Evolutionary conservation across 495 filamentous ascomycete genomes (phyloP), one percentile per base, ranked within the genome.

Genomic region (Podospora pseudocomata): DNA sequence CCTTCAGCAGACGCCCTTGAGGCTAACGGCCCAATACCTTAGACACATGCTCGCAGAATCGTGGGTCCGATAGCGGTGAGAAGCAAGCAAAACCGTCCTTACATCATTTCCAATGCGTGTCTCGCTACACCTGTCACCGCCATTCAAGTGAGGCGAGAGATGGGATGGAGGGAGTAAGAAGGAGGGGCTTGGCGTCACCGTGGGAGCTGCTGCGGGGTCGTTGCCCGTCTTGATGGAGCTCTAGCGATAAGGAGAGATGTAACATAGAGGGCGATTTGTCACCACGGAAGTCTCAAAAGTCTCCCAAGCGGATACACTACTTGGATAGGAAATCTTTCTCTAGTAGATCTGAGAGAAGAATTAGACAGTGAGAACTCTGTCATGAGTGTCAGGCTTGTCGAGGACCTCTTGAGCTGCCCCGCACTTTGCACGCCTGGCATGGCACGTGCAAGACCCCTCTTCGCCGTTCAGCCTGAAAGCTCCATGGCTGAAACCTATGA

Each of bases 401-500:
- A 9, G 23, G 2, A 20, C 56, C 7, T 32, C 30, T 5, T 32
- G 30, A 5, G 30, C 30, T 20, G 56, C 56, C 56, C 56, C 56
- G 19, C 56, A 58, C 23, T 58, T 5, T 11, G 20, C 30, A 7
- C 30, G 30, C 7, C 30, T 7, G 30, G 30, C 30, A 28, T 7
- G 30, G 30, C 30, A 28, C 13, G 58, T 23, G n/a, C n/a, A 60
- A 28, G 3, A 3, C 20, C 16, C 61, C 61, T 26, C 0, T 32
- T 0, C 30, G 30, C 30, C 34, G 23, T 18, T 61, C 27, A 27
- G 27, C 59, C 16, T 5, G 28, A 32, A 7, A 23, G 23, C 23
- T 23, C 23, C 20, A 26, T 28, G 59, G 23, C 23, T 28, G 59
- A 61, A 16, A 61, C 28, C 61, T 28, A 63, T 63, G 61, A 63